Base-by-base conservation (phyloP, 2,329 filamentous ascomycete species). In the Sordariomycetes sp. region DNA sequence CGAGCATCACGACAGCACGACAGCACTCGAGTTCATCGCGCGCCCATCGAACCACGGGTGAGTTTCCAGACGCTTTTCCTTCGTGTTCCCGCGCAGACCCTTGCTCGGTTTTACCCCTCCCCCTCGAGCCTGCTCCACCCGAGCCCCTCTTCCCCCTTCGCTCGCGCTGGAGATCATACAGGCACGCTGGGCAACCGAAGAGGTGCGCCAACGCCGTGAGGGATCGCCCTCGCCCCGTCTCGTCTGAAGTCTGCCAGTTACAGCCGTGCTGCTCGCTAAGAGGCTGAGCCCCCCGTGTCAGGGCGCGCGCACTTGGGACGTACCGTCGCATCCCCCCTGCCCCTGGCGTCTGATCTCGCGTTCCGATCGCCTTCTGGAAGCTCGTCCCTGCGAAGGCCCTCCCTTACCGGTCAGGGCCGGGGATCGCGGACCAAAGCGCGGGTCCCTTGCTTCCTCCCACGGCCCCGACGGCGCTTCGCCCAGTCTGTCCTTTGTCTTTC, bases 141-240 rank as follows among this genome's bases (percentile, higher is more conserved):
- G n/a, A 46, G 43, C 34, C 54, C 51, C 55, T 48, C 57, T 52
- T 59, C 63, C 59, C 59, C 50, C 59, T 43, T 43, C 56, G 60
- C 59, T 61, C 62, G 59, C 61, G 59, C 57, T 59, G 65, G 60
- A 65, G 63, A 68, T 67, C 65, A 67, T 60, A 65, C 64, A 64
- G 60, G 63, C 60, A 61, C 60, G 50, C 53, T 24, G 55, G 25
- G 46, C 46, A 57, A 24, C 55, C 55, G 55, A 43, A 53, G 55
- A n/a, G 7, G 22, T 12, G 14, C 37, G n/a, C n/a, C n/a, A 18
- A 20, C 11, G n/a, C 16, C 7, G 3, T 14, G 28, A 24, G 46
- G 24, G 50, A 43, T 12, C 20, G 46, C 46, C 46, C 46, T 24
- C 46, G n/a, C 52, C 14, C 24, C 34, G 34, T 52, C 20, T 57